Evolutionary conservation across 805 yeast species (phyloP), one percentile per base, ranked within the genome.

Genomic region (Martiniozyma abietophila): DNA sequence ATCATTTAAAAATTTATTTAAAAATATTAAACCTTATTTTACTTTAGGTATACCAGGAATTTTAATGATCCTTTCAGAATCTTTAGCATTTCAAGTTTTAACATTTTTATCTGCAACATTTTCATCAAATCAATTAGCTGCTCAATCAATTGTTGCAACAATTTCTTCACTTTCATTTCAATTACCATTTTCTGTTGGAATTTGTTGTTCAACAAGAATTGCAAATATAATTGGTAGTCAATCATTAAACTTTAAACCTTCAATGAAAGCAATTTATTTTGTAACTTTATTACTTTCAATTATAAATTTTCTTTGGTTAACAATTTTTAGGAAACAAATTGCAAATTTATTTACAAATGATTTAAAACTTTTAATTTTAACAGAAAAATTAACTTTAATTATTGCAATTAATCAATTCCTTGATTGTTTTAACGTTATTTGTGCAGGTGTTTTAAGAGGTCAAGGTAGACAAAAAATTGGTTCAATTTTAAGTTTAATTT

Each of bases 391-490:
- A 14, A 68, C 80, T 48, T 86, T 89, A 2, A 60, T 76, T 29
- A 69, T 81, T 18, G 73, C 86, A 1, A 43, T 76, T 2, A 69
- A 78, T 44, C 85, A 80, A 44, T 54, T 82, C 2, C 68, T 72
- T 38, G 94, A 83, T 53, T 77, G 84, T 4, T 50, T 80, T 12
- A 79, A 82, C 11, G 72, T 79, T 28, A 75, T 80, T 12, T 76
- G 84, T 3, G 75, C 80, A 27, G 92, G 88, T 1, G 67, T 79
- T 23, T 58, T 83, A 38, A 61, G 94, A 40, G 86, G 88, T 2
- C 78, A 79, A 51, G 94, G 89, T 0, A 59, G 76, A 29, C 94
- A 83, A 52, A 69, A 66, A 31, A 64, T 80, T 29, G 94, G 94
- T 3, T 84, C 89, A 0, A 44, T 70, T 9, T 61, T 82, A 32